phyloP scores from a whole-genome alignment of 129 eudicot genomes.

The Saposhnikovia divaricata region DNA sequence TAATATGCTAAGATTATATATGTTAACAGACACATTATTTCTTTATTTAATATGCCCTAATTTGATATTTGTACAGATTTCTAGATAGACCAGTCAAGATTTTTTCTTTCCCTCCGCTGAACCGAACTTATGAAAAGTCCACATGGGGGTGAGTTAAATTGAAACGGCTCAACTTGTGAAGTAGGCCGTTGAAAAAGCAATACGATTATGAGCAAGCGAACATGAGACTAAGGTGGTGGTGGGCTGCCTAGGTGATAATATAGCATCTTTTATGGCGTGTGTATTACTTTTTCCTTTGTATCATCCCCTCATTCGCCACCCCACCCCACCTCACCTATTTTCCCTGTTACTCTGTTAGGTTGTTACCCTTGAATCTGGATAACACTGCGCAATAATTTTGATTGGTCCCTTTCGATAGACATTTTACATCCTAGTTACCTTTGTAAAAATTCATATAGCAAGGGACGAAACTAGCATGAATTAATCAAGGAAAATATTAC shows the following conservation, averaged over 20 bases:
- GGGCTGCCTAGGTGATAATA: neutral
- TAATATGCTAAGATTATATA: too few relatives aligned
- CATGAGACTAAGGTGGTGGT: neutral
- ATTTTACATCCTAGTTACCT: neutral
- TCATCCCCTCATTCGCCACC: neutral
- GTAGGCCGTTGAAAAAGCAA: slow-evolving; percentile 6
- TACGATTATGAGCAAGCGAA: neutral
- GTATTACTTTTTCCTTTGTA: neutral
- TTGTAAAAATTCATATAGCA: too few relatives aligned
- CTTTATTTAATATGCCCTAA: too few relatives aligned
- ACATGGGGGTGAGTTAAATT: neutral
- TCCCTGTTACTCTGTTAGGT: neutral
- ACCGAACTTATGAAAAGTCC: neutral
- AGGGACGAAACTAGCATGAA: too few relatives aligned
- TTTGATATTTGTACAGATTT: too few relatives aligned
- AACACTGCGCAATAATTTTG: neutral
- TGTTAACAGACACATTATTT: too few relatives aligned
- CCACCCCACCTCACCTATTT: neutral
- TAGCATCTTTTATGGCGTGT: slow-evolving; percentile 1
- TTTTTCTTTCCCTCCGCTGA: too few relatives aligned
- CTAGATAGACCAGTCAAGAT: too few relatives aligned
- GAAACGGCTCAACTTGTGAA: slow-evolving; percentile 1
- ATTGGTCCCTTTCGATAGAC: neutral
- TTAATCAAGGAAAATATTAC: too few relatives aligned
- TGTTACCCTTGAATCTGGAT: neutral